Evolutionary conservation across 805 yeast species (phyloP).

Genomic region (Kodamaea neixiangensis): DNA sequence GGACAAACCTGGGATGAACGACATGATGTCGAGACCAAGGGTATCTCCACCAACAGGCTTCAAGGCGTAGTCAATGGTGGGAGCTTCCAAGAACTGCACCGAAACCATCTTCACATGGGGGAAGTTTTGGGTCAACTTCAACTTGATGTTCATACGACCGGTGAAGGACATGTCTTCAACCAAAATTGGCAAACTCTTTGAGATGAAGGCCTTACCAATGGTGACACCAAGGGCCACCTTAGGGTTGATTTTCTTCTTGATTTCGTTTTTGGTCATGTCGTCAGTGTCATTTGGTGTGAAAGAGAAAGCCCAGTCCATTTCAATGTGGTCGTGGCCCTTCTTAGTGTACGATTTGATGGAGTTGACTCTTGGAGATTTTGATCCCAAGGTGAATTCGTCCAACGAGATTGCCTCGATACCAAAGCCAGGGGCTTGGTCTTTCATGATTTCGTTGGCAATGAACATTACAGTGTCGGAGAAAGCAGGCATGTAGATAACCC

Average conservation of each 20-base stretch:
- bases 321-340: conserved; percentile 64
- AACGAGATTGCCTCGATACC: conserved; percentile 75
- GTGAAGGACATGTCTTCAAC: conserved; percentile 79
- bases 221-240: conserved; percentile 80
- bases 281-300: conserved; percentile 82
- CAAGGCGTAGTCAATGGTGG: conserved; percentile 73
- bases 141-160: conserved; percentile 65
- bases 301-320: conserved; percentile 83
- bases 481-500: conserved; percentile 90
- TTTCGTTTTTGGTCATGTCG: conserved; percentile 78
- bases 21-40: conserved; percentile 83
- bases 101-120: conserved; percentile 80
- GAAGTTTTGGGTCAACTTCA: conserved; percentile 62
- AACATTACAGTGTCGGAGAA: conserved; percentile 72
- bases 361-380: conserved; percentile 76
- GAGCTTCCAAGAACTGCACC: conserved; percentile 74
- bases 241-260: conserved; percentile 70
- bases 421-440: conserved; percentile 77
- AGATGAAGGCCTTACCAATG: conserved; percentile 77
- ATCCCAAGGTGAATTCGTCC: conserved; percentile 78
- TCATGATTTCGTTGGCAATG: conserved; percentile 65
- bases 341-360: conserved; percentile 73
- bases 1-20: conserved; percentile 77
- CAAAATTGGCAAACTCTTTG: conserved; percentile 73
- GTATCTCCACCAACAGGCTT: conserved; percentile 90